These are phyloP conservation scores for Pseudoturritis turrita DNA, from an alignment of 345 rosid genomes.

Conservation along the genomic window DNA sequence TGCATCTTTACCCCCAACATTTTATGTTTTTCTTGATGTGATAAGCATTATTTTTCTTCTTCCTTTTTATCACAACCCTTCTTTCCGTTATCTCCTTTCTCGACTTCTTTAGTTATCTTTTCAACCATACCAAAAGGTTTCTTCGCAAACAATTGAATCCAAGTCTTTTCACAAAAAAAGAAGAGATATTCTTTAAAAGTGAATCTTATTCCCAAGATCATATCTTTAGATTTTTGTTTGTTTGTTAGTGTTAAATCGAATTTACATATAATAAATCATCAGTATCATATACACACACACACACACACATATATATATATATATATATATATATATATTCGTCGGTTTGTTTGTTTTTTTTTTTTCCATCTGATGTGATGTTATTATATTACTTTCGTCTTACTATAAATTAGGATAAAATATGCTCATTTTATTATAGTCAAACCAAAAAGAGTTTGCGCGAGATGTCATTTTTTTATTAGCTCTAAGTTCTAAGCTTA, in stretches of 20 bases:
- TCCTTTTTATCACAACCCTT: conserved; percentile 30
- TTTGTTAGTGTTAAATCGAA: conserved; percentile 5
- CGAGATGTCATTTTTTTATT: not conserved
- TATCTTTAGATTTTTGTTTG: conserved; percentile 13
- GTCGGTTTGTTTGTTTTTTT: not conserved
- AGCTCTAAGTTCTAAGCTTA: not conserved
- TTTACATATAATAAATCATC: not conserved
- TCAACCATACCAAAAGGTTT: conserved; percentile 22
- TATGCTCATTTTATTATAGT: not conserved
- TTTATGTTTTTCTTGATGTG: conserved; percentile 23
- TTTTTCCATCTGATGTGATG: not conserved
- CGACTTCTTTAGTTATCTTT: conserved; percentile 22
- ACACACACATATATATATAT: not conserved
- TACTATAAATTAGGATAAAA: not conserved
- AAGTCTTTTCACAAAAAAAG: conserved; percentile 18
- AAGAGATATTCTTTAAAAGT: conserved; percentile 28
- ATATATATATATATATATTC: not conserved
- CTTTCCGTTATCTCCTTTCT: conserved; percentile 26
- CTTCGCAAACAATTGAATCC: conserved; percentile 29
- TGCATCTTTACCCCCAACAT: conserved; percentile 11
- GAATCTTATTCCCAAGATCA: conserved; percentile 28
- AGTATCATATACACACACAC: no score
- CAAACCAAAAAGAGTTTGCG: not conserved
- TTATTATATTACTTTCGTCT: not conserved
- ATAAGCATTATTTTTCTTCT: conserved; percentile 25